Conservation (phyloP, 176 grass and related monocot species). For the Pharus latifolius region DNA sequence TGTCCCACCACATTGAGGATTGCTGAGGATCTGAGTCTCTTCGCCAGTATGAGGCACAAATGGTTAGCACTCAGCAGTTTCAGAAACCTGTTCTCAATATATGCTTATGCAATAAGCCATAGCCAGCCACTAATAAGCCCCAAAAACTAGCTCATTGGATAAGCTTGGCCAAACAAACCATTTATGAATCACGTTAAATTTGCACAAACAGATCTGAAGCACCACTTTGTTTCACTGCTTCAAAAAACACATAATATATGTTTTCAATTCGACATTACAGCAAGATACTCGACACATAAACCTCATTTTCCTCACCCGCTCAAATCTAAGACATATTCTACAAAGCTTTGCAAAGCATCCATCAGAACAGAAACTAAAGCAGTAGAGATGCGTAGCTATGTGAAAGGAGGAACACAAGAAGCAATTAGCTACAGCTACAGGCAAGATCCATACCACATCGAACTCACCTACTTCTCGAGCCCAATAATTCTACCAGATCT, state of each 20-base stretch:
- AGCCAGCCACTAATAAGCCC: no score
- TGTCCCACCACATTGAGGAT: no score
- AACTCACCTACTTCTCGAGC: not conserved
- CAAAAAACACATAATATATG: slow-evolving; percentile 2
- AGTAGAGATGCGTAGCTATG: slow-evolving; percentile 32
- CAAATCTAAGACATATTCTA: slow-evolving; percentile 6
- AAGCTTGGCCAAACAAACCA: no score
- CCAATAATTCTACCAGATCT: slow-evolving; percentile 39
- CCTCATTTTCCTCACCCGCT: not conserved
- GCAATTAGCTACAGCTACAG: not conserved
- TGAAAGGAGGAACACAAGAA: not conserved
- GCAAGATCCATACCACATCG: slow-evolving; percentile 27
- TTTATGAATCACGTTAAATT: no score
- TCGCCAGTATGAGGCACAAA: no score
- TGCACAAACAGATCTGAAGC: not conserved
- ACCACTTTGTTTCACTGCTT: not conserved
- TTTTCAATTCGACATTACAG: not conserved
- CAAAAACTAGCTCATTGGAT: no score
- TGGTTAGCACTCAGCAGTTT: no score
- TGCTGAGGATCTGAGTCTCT: no score
- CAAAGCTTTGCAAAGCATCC: not conserved
- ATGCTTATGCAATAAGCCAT: no score
- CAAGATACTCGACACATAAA: slow-evolving; percentile 14
- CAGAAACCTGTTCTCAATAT: no score
- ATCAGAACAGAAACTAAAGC: slow-evolving; percentile 1